These are phyloP conservation scores for Phyllostachys edulis DNA, from an alignment of 176 grass and related monocot species.

Conservation along the genomic window DNA sequence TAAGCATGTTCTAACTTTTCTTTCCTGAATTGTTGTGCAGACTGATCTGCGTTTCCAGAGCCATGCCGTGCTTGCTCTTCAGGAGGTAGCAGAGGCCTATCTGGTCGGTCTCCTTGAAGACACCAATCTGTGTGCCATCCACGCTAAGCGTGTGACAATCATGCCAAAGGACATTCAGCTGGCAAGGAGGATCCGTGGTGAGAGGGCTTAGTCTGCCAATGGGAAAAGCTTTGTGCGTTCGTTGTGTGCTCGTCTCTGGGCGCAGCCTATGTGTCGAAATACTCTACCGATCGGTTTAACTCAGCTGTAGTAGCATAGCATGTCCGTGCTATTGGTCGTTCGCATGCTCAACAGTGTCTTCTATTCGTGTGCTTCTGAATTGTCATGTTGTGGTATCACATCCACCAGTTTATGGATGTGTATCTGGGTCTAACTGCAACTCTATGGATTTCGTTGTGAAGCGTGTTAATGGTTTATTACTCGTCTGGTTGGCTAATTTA, in stretches of 20 bases:
- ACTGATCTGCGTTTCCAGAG: conserved; percentile 52
- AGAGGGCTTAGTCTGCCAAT: conserved; percentile 22
- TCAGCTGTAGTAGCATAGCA: background rate
- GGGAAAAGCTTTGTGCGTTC: background rate
- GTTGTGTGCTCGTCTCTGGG: background rate
- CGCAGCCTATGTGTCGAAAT: background rate
- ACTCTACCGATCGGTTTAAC: background rate
- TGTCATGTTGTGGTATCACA: background rate
- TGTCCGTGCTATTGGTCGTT: background rate
- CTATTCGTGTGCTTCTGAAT: background rate
- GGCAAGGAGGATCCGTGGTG: conserved; percentile 46
- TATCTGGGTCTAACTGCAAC: background rate
- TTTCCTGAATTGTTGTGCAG: conserved; percentile 1
- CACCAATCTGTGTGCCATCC: conserved; percentile 44
- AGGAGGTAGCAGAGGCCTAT: conserved; percentile 47
- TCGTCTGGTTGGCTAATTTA: no score
- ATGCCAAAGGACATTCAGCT: conserved; percentile 57
- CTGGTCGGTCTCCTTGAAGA: conserved; percentile 47
- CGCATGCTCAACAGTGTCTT: background rate
- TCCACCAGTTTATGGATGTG: background rate
- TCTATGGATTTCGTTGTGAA: no score
- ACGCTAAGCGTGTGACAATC: conserved; percentile 49
- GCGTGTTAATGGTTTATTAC: no score
- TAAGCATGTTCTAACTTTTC: background rate
- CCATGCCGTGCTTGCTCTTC: conserved; percentile 48